Evolutionary conservation across 1,284 basidiomycete genomes (phyloP), one percentile per base, ranked within the genome.

Genomic region (Ceratobasidium sp.): DNA sequence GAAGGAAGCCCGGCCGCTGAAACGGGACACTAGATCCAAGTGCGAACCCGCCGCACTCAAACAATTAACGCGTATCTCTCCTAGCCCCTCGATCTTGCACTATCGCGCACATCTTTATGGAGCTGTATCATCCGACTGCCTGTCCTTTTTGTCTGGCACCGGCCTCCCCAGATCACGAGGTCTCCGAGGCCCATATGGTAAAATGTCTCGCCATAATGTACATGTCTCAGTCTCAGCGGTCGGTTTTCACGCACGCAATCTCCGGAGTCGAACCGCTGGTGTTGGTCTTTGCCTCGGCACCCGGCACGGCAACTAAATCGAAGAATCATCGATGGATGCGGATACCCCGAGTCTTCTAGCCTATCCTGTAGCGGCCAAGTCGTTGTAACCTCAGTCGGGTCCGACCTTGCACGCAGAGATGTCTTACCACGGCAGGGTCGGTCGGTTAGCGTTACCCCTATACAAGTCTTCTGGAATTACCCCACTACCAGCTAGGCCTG

Each of bases 291-390:
- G 28, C 11, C 30, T 58, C 56, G 56, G 56, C 56, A 58, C 36
- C 18, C 36, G 54, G 33, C 54, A 21, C 56, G 56, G 56, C 56
- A 58, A 58, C 56, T 40, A 58, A 36, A 58, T 58, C 53, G 6
- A 33, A 56, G 30, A 28, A 58, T 36, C 56, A 58, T n/a, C 56
- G 56, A 58, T 38, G 18, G 53, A 56, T 28, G 53, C 53, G 30
- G 53, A 58, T n/a, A 21, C 30, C 56, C 56, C 56, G 33, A 23
- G 21, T 23, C 56, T 58, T 58, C 56, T 58, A 38, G 56, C 21
- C 30, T 28, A 36, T 58, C 54, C 38, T 58, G 16, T 38, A 21
- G 36, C n/a, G 7, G 36, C 7, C 36, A 21, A 38, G 18, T 36
- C n/a, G 36, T n/a, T 40, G 23, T 23, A 44, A 11, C 36, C 58